Percentiles rank a stretch among this genome's conserved stretches.
Evolutionary conservation across 2,329 filamentous ascomycete species (phyloP).

Genomic region (Xylaria sp.): DNA sequence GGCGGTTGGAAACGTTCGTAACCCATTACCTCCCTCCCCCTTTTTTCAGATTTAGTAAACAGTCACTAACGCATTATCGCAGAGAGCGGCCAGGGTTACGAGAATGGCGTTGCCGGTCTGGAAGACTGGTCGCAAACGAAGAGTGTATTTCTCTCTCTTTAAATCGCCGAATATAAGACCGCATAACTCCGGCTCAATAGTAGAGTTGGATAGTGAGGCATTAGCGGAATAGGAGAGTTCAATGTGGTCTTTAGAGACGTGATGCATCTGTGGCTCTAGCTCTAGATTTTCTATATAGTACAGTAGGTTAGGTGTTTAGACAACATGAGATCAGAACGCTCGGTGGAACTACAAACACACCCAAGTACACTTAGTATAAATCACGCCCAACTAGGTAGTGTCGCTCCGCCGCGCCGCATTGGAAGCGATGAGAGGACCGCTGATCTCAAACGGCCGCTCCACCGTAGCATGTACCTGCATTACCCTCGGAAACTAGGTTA

Average conservation of each 20-base stretch:
- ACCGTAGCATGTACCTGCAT: not conserved
- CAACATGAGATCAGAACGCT: not conserved
- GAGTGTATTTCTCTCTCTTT: conserved; percentile 34
- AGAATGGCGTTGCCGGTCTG: conserved; percentile 34
- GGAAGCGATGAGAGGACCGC: not conserved
- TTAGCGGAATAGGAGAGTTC: too few species aligned
- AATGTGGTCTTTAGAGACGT: too few species aligned
- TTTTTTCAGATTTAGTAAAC: not conserved
- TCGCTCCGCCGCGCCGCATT: not conserved
- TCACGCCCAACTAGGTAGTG: not conserved
- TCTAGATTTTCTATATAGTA: not conserved
- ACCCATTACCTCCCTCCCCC: not conserved
- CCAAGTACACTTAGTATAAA: not conserved
- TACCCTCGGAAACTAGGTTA: not conserved
- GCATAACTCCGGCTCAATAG: too few species aligned
- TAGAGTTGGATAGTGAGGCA: not conserved
- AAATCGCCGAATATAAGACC: not conserved
- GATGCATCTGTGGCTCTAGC: not conserved
- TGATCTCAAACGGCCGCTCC: conserved; percentile 4
- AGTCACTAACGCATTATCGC: conserved; percentile 12
- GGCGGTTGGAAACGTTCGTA: conserved; percentile 55
- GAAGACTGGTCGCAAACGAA: conserved; percentile 38
- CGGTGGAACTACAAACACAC: too few species aligned
- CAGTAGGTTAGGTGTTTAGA: too few species aligned
- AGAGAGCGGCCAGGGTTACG: conserved; percentile 37